These are phyloP conservation scores for Metschnikowia hibisci DNA, from an alignment of 805 yeast species.

Conservation along the genomic window DNA sequence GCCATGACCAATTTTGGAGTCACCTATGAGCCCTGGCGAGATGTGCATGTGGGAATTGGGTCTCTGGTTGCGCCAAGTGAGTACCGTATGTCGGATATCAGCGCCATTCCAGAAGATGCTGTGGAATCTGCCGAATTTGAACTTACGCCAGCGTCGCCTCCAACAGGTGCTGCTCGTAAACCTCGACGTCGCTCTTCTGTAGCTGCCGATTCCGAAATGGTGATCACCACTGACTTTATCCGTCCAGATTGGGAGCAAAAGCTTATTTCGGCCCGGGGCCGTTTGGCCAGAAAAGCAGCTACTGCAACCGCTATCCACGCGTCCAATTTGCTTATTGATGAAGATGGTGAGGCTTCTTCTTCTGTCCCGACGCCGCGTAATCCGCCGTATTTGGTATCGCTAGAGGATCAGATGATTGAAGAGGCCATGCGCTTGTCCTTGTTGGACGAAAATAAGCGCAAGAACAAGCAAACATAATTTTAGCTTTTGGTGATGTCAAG, in stretches of 20 bases:
- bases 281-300: conserved; percentile 81
- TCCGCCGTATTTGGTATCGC: conserved; percentile 17
- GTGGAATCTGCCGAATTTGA: conserved; percentile 5
- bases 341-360: conserved; percentile 11
- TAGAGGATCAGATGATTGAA: conserved; percentile 73
- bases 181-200: conserved; percentile 41
- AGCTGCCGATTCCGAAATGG: conserved; percentile 65
- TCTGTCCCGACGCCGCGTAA: neutral
- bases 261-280: conserved; percentile 65
- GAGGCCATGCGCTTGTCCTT: conserved; percentile 77
- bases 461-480: conserved; percentile 15
- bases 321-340: conserved; percentile 60
- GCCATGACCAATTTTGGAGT: conserved; percentile 84
- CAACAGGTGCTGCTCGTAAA: conserved; percentile 2
- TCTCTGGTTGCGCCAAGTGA: conserved; percentile 48
- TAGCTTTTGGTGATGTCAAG: too few relatives aligned
- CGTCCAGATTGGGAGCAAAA: conserved; percentile 92
- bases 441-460: conserved; percentile 62
- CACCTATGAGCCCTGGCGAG: conserved; percentile 62
- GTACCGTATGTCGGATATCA: conserved; percentile 21
- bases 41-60: conserved; percentile 52
- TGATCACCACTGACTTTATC: conserved; percentile 73
- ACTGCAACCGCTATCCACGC: conserved; percentile 94
- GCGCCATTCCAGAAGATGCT: conserved; percentile 9
- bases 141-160: conserved; percentile 1